These are phyloP conservation scores for Ceratobasidium sp. DNA, from an alignment of 1,284 basidiomycete species.

Conservation along the genomic window DNA sequence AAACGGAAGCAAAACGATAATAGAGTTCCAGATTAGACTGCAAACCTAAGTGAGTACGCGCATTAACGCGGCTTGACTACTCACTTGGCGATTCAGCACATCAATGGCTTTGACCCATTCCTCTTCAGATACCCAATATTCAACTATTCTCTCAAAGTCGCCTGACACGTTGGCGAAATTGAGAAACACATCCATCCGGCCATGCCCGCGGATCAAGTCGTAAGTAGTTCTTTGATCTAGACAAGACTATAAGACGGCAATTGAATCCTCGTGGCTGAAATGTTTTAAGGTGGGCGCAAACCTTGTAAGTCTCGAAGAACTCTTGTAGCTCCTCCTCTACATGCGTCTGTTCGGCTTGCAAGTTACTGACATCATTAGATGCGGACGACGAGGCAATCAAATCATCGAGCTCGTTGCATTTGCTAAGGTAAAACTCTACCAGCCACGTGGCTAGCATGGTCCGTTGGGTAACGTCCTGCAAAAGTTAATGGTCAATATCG, in stretches of 20 bases:
- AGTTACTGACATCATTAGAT: constrained; percentile 85
- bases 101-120: constrained; percentile 92
- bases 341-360: constrained; percentile 80
- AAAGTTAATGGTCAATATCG: background rate
- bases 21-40: constrained; percentile 86
- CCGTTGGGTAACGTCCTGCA: constrained; percentile 86
- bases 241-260: constrained; percentile 63
- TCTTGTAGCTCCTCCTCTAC: constrained; percentile 92
- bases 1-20: constrained; percentile 88
- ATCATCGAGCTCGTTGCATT: constrained; percentile 96
- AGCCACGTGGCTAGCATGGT: constrained; percentile 99
- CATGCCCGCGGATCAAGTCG: constrained; percentile 92
- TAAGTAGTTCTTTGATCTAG: constrained; percentile 87
- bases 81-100: constrained; percentile 83
- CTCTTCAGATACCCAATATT: constrained; percentile 91
- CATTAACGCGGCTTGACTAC: constrained; percentile 39
- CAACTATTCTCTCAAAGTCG: constrained; percentile 86
- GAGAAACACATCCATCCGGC: constrained; percentile 90
- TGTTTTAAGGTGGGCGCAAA: constrained; percentile 47
- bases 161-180: constrained; percentile 86
- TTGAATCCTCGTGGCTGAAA: background rate
- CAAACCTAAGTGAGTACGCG: constrained; percentile 5
- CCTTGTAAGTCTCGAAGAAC: constrained; percentile 93
- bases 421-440: constrained; percentile 95
- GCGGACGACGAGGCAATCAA: constrained; percentile 82